A percentile compares a stretch with the other conserved stretches of the same genome.
These are phyloP conservation scores for Nemophila menziesii DNA, from an alignment of 257 asterid species.

Conservation along the genomic window DNA sequence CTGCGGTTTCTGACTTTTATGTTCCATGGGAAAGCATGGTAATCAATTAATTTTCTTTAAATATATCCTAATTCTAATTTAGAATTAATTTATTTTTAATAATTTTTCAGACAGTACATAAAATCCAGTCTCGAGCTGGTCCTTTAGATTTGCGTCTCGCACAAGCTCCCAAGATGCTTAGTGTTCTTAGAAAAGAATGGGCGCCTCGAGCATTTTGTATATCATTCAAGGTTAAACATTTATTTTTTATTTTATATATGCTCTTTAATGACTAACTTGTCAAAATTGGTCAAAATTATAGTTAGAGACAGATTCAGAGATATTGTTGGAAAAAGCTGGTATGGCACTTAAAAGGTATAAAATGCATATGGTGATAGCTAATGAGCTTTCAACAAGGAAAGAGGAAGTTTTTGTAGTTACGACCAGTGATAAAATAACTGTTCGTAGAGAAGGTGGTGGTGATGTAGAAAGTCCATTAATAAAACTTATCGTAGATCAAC, in stretches of 20 bases:
- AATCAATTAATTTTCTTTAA: constrained; percentile 11
- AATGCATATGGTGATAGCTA: constrained; percentile 92
- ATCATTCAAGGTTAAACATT: constrained; percentile 64
- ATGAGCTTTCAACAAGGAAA: constrained; percentile 80
- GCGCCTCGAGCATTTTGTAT: constrained; percentile 87
- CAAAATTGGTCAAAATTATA: constrained; percentile 13
- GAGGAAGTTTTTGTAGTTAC: constrained; percentile 78
- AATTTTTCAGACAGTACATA: constrained; percentile 48
- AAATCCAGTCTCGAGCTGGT: constrained; percentile 86
- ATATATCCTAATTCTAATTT: background rate
- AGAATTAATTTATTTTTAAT: background rate
- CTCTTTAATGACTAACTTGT: background rate
- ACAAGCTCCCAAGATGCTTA: constrained; percentile 92
- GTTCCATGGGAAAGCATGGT: constrained; percentile 99
- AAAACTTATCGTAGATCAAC: constrained; percentile 49
- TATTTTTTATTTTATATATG: background rate
- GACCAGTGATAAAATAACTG: constrained; percentile 33
- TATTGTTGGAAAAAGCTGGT: constrained; percentile 72
- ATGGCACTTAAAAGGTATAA: constrained; percentile 62
- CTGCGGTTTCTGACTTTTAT: constrained; percentile 95
- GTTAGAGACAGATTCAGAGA: constrained; percentile 79
- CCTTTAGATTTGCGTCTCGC: constrained; percentile 86
- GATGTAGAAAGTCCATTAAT: constrained; percentile 72
- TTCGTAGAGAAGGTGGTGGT: constrained; percentile 33
- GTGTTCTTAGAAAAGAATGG: constrained; percentile 76